These are phyloP conservation scores for Eimeria acervulina DNA, from an alignment of 169 alveolate genomes.

Conservation along the genomic window DNA sequence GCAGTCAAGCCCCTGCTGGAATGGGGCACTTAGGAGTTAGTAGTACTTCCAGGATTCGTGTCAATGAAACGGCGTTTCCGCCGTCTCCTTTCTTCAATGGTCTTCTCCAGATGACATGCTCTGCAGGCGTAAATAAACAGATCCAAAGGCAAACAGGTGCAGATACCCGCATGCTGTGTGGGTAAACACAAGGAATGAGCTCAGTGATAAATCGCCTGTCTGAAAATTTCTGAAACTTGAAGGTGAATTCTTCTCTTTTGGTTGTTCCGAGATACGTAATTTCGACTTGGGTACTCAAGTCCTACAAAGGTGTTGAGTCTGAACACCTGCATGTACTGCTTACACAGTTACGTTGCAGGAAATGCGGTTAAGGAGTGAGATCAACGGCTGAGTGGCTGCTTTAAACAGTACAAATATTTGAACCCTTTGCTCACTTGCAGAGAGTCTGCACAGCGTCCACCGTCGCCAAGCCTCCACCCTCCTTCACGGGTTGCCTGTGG, in stretches of 20 bases:
- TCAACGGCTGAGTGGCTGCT: neutral
- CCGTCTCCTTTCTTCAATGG: conserved; percentile 46
- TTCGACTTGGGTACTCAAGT: neutral
- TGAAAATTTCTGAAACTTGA: neutral
- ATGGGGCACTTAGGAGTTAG: neutral
- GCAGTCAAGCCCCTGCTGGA: neutral
- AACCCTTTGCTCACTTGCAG: conserved; percentile 22
- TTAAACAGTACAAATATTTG: neutral
- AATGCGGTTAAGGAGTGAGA: neutral
- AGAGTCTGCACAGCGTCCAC: conserved; percentile 66
- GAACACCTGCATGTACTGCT: neutral
- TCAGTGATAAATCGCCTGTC: neutral
- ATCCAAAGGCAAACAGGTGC: neutral
- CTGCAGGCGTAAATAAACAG: neutral
- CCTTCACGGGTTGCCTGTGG: conserved; percentile 54
- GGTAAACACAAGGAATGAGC: neutral
- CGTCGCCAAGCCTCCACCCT: conserved; percentile 63
- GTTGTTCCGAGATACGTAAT: neutral
- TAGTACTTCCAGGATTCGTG: neutral
- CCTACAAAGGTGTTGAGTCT: neutral
- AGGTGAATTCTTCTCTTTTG: neutral
- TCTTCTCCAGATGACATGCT: conserved; percentile 66
- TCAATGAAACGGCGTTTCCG: conserved; percentile 48
- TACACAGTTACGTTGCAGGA: neutral
- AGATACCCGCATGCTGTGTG: neutral